Conservation (phyloP, 2,329 filamentous ascomycete species). For the Ceratocystis alfenasii region DNA sequence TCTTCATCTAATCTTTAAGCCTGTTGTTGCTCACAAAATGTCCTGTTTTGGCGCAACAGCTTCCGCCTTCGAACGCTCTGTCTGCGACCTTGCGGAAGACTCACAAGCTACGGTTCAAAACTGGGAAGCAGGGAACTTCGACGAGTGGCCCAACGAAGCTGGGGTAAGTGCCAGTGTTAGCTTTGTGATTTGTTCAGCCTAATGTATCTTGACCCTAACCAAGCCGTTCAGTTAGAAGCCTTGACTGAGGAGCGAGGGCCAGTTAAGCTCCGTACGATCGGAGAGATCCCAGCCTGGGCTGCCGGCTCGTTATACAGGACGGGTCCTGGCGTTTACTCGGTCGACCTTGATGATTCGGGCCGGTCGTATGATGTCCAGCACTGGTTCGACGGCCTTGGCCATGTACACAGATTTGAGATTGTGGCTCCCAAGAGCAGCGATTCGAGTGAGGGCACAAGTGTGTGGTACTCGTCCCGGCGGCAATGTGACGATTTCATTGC, state of each 20-base stretch:
- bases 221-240: conserved; percentile 47
- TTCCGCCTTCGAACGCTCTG: not conserved
- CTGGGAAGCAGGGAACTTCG: conserved; percentile 26
- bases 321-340: conserved; percentile 53
- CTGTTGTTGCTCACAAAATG: not conserved
- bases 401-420: conserved; percentile 63
- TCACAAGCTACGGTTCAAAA: not conserved
- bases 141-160: conserved; percentile 39
- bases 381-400: conserved; percentile 71
- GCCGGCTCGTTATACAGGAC: conserved; percentile 63
- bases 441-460: conserved; percentile 26
- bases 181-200: too few relatives aligned
- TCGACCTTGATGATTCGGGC: conserved; percentile 32
- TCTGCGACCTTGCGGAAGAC: not conserved
- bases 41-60: not conserved
- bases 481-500: conserved; percentile 54
- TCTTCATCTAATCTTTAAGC: not conserved
- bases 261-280: conserved; percentile 50
- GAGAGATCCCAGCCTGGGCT: conserved; percentile 57
- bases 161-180: conserved; percentile 29
- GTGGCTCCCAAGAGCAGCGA: conserved; percentile 29
- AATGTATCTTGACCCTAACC: too few relatives aligned
- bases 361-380: conserved; percentile 49
- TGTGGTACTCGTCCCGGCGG: conserved; percentile 60
- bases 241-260: conserved; percentile 54